Evolutionary conservation across 2,329 filamentous ascomycete species (phyloP), one percentile per base, ranked within the genome.

Genomic region (Aureobasidium sp.): DNA sequence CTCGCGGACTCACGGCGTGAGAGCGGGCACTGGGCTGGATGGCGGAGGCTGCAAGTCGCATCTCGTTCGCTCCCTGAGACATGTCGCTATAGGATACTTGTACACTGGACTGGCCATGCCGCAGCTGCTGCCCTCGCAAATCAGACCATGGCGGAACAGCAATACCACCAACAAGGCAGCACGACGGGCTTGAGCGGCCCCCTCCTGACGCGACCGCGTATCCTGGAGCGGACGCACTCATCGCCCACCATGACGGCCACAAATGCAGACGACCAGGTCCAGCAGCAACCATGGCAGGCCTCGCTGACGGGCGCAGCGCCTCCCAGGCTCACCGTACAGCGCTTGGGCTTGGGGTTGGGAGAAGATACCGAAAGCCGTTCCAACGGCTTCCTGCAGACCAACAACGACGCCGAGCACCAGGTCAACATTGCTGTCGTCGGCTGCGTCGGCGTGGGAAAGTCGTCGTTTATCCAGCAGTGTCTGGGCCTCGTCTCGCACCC

Each of bases 341-440:
- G 45, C 22, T 31, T 36, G 37, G 52, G 36, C 52, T 25, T 25
- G 22, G 22, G 22, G 22, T 25, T 25, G 22, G 22, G 22, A 25
- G 42, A 20, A 22, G 36, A 42, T 37, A 44, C 31, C 22, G 36
- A 57, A 31, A 29, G 6, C 45, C 45, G 45, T 48, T 48, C 45
- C 36, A 51, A 60, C 57, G 63, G 51, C 39, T 60, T 29, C 47
- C 58, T 61, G 52, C 55, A 63, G 44, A 37, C 57, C 45, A 60
- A 60, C 37, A 64, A 56, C 63, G 63, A 64, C 47, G 61, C 70
- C 56, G 71, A 81, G 66, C 80, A 80, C 41, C 79, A 84, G 69
- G 78, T 86, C 68, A 85, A 83, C 66, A 80, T 86, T 65, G 81
- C 80, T 55, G 79, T 86, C 34, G 73, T 85, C 51, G 84, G 84